Evolutionary conservation across 2,329 filamentous ascomycete genomes (phyloP).

Genomic region (Pestalotiopsis sp.): DNA sequence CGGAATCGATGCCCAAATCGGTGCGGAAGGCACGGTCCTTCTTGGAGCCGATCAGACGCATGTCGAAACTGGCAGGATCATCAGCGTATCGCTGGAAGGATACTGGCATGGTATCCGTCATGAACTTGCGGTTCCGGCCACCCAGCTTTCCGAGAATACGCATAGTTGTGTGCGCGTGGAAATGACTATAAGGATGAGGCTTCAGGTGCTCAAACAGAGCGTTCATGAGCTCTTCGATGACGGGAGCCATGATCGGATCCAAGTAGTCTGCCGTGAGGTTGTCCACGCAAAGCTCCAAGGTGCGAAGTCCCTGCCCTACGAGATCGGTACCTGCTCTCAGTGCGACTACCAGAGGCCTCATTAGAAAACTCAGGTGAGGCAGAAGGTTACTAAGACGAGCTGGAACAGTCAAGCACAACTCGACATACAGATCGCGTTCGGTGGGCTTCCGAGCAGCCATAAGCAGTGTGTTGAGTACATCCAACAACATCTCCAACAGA

Average conservation of each 20-base stretch:
- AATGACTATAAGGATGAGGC: constrained; percentile 93
- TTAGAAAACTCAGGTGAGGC: constrained; percentile 93
- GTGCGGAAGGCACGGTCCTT: constrained; percentile 87
- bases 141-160: constrained; percentile 95
- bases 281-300: constrained; percentile 94
- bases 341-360: constrained; percentile 96
- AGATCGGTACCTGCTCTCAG: constrained; percentile 89
- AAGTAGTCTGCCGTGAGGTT: constrained; percentile 97
- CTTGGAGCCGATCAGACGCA: constrained; percentile 87
- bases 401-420: constrained; percentile 93
- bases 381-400: constrained; percentile 91
- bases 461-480: constrained; percentile 94
- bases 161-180: constrained; percentile 97
- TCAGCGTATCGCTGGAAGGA: constrained; percentile 85
- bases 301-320: constrained; percentile 90
- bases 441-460: constrained; percentile 86
- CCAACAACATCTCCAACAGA: constrained; percentile 93
- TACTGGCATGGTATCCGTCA: constrained; percentile 86
- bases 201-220: constrained; percentile 94
- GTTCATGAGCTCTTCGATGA: constrained; percentile 98
- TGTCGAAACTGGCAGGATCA: constrained; percentile 83
- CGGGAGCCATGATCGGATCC: constrained; percentile 98
- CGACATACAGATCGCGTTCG: constrained; percentile 94
- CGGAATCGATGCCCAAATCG: constrained; percentile 83
- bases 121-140: constrained; percentile 91